Evolutionary conservation across 192 early-diverging fungal species (phyloP), one percentile per base, ranked within the genome.

Genomic region (Coemansia sp.): DNA sequence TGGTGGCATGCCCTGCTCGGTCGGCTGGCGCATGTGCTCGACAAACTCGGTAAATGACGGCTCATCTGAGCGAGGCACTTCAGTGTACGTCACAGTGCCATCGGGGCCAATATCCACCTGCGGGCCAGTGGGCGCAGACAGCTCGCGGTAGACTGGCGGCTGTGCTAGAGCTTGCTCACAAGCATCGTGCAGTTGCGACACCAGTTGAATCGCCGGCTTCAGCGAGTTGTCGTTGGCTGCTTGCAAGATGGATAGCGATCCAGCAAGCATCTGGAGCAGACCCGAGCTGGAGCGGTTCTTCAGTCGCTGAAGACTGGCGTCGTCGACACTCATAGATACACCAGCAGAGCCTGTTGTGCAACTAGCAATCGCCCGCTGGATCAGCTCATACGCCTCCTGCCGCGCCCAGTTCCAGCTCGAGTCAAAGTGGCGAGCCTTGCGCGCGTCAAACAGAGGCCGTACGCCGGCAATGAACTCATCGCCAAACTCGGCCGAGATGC

Each of bases 371-470:
- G 92, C 87, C 69, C 92, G 90, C 67, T 94, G 95, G 72, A 91
- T 92, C 54, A n/a, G n/a, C n/a, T n/a, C n/a, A n/a, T n/a, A n/a
- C n/a, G n/a, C n/a, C n/a, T n/a, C 74, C 57, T 93, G 87, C 60
- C 49, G 73, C 61, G 94, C 84, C 94, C 95, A 97, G 84, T 97
- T 95, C 95, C 95, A 97, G 87, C 90, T 89, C 32, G 95, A 97
- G 64, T 97, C 94, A 71, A 93, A 97, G 15, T 68, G 83, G 53
- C 95, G 89, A 43, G 91, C 92, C 84, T 94, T 97, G 63, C 88
- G 84, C n/a, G 79, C 79, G 43, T 86, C 89, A 77, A 97, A 97
- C 6, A 82, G 41, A 3, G 93, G 91, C 51, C 86, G 84, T 77
- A 95, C 92, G 51, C 95, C 95, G 46, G 91, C 86, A 38, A 89